A percentile compares a stretch with the other conserved stretches of the same genome.
Evolutionary conservation across 2,329 filamentous ascomycete genomes (phyloP).

Genomic region (Scedosporium aurantiacum): DNA sequence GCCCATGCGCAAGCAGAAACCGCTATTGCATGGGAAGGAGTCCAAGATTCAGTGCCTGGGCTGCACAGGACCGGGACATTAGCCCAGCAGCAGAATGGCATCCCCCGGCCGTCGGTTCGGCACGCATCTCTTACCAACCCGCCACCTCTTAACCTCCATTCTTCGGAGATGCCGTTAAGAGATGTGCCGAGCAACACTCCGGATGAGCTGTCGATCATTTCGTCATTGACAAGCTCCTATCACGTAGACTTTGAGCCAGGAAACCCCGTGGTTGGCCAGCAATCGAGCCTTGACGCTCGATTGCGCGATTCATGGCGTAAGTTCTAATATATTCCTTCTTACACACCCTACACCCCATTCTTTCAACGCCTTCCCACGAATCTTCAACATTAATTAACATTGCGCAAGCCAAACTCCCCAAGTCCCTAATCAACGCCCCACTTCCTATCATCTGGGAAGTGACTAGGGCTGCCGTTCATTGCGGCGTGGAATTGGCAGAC

Average conservation of each 20-base stretch:
- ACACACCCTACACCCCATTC: not conserved
- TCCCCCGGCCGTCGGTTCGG: too few species aligned
- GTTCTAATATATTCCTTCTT: slow-evolving; percentile 10
- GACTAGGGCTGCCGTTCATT: slow-evolving; percentile 34
- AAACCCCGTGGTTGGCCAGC: not conserved
- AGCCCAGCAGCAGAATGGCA: too few species aligned
- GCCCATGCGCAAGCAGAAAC: not conserved
- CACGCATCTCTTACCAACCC: too few species aligned
- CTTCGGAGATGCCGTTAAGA: not conserved
- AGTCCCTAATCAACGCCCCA: slow-evolving; percentile 29
- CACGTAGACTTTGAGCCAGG: not conserved
- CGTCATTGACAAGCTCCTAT: not conserved
- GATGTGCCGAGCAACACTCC: not conserved
- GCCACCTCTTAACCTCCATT: not conserved
- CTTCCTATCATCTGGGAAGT: slow-evolving; percentile 43
- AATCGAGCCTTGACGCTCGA: slow-evolving; percentile 14
- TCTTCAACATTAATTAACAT: not conserved
- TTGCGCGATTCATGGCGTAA: slow-evolving; percentile 29
- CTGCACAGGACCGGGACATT: not conserved
- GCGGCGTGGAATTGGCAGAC: slow-evolving; percentile 26
- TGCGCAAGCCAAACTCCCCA: slow-evolving; percentile 26
- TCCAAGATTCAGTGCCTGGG: not conserved
- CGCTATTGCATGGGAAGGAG: not conserved
- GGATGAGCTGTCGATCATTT: not conserved
- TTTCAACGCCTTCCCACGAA: not conserved